phyloP scores from a whole-genome alignment of 2,329 filamentous ascomycete species.

The Pseudogymnoascus destructans region DNA sequence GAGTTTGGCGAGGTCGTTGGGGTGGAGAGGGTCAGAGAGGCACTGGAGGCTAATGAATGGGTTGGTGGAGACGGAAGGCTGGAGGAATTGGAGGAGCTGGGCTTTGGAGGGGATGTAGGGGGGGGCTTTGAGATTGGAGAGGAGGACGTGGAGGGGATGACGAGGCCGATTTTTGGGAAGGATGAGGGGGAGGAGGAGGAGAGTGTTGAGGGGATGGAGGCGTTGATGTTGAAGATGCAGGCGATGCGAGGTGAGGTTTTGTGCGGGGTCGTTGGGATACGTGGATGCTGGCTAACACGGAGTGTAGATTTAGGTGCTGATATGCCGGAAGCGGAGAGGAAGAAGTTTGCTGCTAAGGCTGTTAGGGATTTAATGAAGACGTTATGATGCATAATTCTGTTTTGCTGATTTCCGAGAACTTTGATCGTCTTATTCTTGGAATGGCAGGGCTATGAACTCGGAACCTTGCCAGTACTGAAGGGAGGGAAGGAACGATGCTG shows the following conservation, averaged over 20 bases:
- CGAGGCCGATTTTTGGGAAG: constrained; percentile 25
- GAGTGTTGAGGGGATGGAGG: constrained; percentile 43
- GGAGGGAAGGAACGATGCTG: neutral
- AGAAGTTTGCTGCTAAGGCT: constrained; percentile 45
- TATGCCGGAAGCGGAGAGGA: constrained; percentile 46
- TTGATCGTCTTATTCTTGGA: neutral
- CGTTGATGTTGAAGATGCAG: constrained; percentile 51
- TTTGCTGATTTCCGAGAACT: neutral
- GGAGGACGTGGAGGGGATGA: constrained; percentile 28
- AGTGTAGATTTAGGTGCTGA: constrained; percentile 41
- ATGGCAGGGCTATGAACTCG: neutral
- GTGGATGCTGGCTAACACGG: constrained; percentile 19
- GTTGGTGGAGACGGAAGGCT: constrained; percentile 28
- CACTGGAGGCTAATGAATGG: constrained; percentile 56
- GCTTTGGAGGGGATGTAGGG: constrained; percentile 29
- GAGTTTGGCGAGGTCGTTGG: constrained; percentile 50
- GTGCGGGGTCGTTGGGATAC: neutral
- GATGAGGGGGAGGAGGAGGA: constrained; percentile 20
- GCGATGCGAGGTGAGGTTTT: constrained; percentile 32
- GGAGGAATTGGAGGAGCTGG: constrained; percentile 27
- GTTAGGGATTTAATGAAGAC: constrained; percentile 50
- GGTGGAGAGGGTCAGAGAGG: constrained; percentile 45
- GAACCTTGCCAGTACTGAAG: neutral
- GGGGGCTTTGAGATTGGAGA: constrained; percentile 26
- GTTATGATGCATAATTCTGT: constrained; percentile 14